These are phyloP conservation scores for Vigna trinervia DNA, from an alignment of 306 rosid species.

Conservation along the genomic window DNA sequence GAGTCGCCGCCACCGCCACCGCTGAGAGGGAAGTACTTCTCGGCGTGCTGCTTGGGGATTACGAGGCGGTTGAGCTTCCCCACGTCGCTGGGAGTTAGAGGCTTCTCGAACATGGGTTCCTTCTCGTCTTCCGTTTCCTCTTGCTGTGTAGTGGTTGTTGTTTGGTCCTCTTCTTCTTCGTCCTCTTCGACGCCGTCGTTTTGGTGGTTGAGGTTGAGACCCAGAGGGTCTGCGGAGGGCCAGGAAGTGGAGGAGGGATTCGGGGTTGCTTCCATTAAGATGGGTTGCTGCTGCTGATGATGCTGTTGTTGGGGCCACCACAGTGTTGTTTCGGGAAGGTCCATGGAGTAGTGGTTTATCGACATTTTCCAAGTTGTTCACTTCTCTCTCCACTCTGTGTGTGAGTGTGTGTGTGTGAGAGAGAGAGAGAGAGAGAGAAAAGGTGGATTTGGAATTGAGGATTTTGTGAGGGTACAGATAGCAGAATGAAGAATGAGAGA, in stretches of 20 bases:
- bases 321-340: constrained; percentile 57
- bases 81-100: constrained; percentile 91
- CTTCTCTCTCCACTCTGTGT: no score
- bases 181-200: constrained; percentile 32
- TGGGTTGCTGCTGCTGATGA: constrained; percentile 43
- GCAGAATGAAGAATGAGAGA: not conserved
- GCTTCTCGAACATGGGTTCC: constrained; percentile 91
- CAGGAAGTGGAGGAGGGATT: constrained; percentile 35
- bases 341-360: constrained; percentile 59
- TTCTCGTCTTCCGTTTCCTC: constrained; percentile 40
- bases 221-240: constrained; percentile 26
- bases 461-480: constrained; percentile 17
- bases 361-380: constrained; percentile 49
- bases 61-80: constrained; percentile 97
- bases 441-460: constrained; percentile 19
- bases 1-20: constrained; percentile 39
- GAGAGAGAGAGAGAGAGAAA: not conserved
- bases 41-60: constrained; percentile 95
- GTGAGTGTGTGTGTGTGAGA: no score
- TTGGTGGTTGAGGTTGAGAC: constrained; percentile 56
- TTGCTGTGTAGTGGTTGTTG: not conserved
- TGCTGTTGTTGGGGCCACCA: constrained; percentile 61
- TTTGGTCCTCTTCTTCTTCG: constrained; percentile 20
- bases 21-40: constrained; percentile 77
- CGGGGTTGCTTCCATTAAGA: constrained; percentile 46